phyloP scores from a whole-genome alignment of 805 yeast genomes.

The Wickerhamiella vanderwaltii region DNA sequence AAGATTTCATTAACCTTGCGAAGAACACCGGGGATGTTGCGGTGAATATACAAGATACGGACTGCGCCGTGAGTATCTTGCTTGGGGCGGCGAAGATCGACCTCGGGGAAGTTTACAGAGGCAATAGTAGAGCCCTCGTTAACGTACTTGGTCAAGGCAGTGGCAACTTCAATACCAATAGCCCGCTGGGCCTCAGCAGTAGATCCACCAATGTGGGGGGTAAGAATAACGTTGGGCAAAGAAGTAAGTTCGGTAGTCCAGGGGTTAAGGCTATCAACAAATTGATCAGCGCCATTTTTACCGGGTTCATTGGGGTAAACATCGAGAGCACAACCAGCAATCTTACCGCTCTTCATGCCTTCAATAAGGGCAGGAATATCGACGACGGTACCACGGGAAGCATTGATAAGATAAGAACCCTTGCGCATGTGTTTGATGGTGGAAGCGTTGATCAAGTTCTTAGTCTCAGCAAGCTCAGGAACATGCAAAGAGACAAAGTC shows the following conservation, averaged over 20 bases:
- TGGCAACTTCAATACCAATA: conserved; percentile 89
- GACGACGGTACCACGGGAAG: conserved; percentile 95
- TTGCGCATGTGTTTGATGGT: conserved; percentile 94
- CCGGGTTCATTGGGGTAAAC: conserved; percentile 97
- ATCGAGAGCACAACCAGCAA: conserved; percentile 95
- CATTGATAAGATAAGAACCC: conserved; percentile 88
- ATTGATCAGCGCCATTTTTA: conserved; percentile 78
- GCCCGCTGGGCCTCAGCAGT: conserved; percentile 98
- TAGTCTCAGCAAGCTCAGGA: conserved; percentile 88
- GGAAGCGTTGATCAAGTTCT: conserved; percentile 74
- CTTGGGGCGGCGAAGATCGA: conserved; percentile 74
- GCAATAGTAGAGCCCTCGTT: conserved; percentile 93
- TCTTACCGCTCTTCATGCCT: conserved; percentile 84
- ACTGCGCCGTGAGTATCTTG: conserved; percentile 73
- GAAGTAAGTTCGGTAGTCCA: conserved; percentile 77
- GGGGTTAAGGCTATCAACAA: conserved; percentile 56
- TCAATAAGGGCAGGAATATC: conserved; percentile 88
- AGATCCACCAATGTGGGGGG: conserved; percentile 98
- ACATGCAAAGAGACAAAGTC: conserved; percentile 92
- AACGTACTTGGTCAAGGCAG: conserved; percentile 76
- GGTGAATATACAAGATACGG: conserved; percentile 91
- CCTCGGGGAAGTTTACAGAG: conserved; percentile 99
- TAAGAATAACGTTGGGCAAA: conserved; percentile 76
- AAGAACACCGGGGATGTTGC: conserved; percentile 97
- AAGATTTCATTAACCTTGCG: conserved; percentile 93